Evolutionary conservation across 352 stramenopile genomes (phyloP).

Genomic region (Poterioochromonas sp.): DNA sequence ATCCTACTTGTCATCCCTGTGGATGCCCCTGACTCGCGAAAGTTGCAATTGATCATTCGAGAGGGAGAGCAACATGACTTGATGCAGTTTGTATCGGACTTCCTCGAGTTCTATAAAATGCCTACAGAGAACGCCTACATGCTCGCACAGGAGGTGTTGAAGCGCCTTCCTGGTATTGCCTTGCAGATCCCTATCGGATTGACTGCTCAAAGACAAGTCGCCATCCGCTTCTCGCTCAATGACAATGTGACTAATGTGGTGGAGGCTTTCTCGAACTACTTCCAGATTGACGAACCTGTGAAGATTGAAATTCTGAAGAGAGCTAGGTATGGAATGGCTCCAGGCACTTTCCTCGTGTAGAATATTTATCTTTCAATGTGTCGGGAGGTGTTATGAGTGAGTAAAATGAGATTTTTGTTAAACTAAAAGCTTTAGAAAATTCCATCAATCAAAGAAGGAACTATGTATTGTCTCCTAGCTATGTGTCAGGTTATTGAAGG

Average conservation of each 20-base stretch:
- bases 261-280: constrained; percentile 4
- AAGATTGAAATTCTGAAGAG: constrained; percentile 6
- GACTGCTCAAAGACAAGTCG: not conserved
- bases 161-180: not conserved
- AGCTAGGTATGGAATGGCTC: constrained; percentile 17
- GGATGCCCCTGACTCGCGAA: constrained; percentile 7
- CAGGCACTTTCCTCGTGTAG: constrained; percentile 21
- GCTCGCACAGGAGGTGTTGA: not conserved
- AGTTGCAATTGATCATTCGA: constrained; percentile 5
- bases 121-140: not conserved
- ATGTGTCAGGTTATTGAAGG: too few relatives aligned
- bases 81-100: constrained; percentile 15
- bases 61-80: constrained; percentile 28
- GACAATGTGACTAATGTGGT: constrained; percentile 21
- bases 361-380: too few relatives aligned
- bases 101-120: constrained; percentile 1
- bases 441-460: too few relatives aligned
- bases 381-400: too few relatives aligned
- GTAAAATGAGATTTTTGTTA: too few relatives aligned
- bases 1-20: not conserved
- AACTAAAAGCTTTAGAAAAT: too few relatives aligned
- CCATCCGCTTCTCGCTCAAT: constrained; percentile 2
- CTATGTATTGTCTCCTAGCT: too few relatives aligned
- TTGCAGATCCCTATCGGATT: constrained; percentile 6
- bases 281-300: not conserved